A percentile compares a stretch with the other conserved stretches of the same genome.
phyloP scores from a whole-genome alignment of 2,329 filamentous ascomycete genomes.

The Verticillium alfalfae region DNA sequence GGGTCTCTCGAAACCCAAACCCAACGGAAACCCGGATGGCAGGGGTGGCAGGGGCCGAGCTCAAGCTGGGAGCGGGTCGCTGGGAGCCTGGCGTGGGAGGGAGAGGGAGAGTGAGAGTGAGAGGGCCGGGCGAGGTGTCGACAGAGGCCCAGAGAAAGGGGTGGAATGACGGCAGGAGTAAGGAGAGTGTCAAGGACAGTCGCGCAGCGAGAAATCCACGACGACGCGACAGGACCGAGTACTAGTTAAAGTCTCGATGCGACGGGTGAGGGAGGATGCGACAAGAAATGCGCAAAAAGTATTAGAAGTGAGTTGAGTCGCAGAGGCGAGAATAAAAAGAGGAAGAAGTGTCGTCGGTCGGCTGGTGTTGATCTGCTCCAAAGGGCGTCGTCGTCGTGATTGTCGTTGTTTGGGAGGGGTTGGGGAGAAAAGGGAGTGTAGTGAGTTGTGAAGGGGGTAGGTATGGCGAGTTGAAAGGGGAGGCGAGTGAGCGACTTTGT shows the following conservation, averaged over 20 bases:
- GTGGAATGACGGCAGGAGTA: not conserved
- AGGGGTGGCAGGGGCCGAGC: not conserved
- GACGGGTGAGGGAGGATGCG: slow-evolving; percentile 13
- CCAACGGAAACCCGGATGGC: slow-evolving; percentile 6
- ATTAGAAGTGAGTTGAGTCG: slow-evolving; percentile 6
- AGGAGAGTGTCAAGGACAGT: slow-evolving; percentile 1
- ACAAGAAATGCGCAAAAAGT: slow-evolving; percentile 14
- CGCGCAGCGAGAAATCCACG: slow-evolving; percentile 12
- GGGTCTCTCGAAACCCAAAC: slow-evolving; percentile 5
- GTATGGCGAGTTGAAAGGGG: not conserved
- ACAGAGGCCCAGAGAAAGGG: not conserved
- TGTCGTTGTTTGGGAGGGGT: not conserved
- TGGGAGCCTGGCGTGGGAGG: slow-evolving; percentile 15
- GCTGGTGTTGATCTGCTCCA: not conserved
- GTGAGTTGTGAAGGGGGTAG: not conserved
- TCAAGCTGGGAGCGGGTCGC: slow-evolving; percentile 2
- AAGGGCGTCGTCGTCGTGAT: not conserved
- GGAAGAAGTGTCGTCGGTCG: not conserved
- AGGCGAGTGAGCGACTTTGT: not conserved
- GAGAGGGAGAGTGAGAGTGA: not conserved
- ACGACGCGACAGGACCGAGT: slow-evolving; percentile 26
- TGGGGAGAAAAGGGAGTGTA: not conserved
- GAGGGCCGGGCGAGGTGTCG: not conserved
- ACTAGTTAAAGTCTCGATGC: slow-evolving; percentile 43
- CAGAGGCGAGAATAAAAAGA: slow-evolving; percentile 8